phyloP scores from a whole-genome alignment of 2,329 filamentous ascomycete genomes.

The Pseudocercospora musae region DNA sequence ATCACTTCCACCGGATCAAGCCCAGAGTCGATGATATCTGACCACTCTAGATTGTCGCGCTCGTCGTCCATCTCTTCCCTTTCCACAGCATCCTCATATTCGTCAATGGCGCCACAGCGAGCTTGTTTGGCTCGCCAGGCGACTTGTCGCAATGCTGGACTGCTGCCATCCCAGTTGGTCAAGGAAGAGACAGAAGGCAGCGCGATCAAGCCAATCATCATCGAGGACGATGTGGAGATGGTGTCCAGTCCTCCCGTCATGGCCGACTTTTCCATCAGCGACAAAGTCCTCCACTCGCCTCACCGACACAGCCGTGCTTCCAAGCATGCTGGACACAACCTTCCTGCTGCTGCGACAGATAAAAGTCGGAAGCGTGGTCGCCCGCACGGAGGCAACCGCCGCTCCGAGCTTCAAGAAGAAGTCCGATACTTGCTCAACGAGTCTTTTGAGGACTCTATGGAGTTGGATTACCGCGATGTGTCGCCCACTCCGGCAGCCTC shows the following conservation, averaged over 20 bases:
- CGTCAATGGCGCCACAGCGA: constrained; percentile 49
- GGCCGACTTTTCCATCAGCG: constrained; percentile 33
- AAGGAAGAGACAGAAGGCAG: constrained; percentile 28
- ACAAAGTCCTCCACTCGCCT: constrained; percentile 32
- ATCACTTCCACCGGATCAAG: constrained; percentile 53
- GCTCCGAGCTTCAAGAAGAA: constrained; percentile 36
- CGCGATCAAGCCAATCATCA: constrained; percentile 29
- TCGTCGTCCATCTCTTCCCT: constrained; percentile 55
- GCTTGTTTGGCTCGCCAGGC: constrained; percentile 51
- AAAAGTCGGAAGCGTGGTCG: constrained; percentile 33
- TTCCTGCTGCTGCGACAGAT: constrained; percentile 12
- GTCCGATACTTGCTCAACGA: constrained; percentile 34
- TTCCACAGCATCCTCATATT: constrained; percentile 42
- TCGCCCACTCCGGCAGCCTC: constrained; percentile 29
- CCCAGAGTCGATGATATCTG: constrained; percentile 63
- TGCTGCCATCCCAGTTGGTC: constrained; percentile 33
- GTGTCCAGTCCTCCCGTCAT: constrained; percentile 31
- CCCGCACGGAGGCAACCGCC: constrained; percentile 27
- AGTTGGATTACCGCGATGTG: constrained; percentile 27
- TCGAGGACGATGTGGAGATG: constrained; percentile 32
- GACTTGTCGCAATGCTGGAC: constrained; percentile 50
- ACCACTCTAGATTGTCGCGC: constrained; percentile 54
- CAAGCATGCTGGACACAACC: constrained; percentile 24
- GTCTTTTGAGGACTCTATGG: constrained; percentile 27
- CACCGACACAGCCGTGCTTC: constrained; percentile 31